These are phyloP conservation scores for Aspergillus felis DNA, from an alignment of 2,329 filamentous ascomycete genomes.

Conservation along the genomic window DNA sequence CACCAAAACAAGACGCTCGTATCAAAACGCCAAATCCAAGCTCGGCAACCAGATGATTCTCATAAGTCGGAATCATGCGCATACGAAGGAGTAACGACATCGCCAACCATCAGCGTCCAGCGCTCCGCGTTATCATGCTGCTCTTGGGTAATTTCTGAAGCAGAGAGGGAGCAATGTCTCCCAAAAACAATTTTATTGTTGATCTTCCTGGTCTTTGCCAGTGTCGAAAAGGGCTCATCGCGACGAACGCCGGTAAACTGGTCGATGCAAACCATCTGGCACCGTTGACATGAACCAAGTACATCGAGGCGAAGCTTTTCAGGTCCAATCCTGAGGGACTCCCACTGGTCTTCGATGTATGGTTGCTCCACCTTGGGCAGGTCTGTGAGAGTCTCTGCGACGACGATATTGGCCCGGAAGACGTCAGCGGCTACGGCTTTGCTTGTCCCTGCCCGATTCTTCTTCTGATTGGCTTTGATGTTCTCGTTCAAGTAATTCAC, in stretches of 20 bases:
- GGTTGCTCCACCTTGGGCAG: constrained; percentile 50
- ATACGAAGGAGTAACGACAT: constrained; percentile 33
- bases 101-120: constrained; percentile 37
- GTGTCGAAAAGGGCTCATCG: constrained; percentile 81
- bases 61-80: constrained; percentile 11
- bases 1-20: too few relatives aligned
- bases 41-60: background rate
- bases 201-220: constrained; percentile 80
- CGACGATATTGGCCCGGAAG: constrained; percentile 84
- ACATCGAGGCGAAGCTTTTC: constrained; percentile 48
- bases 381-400: constrained; percentile 52
- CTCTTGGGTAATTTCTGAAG: constrained; percentile 17
- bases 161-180: constrained; percentile 58
- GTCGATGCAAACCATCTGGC: constrained; percentile 95
- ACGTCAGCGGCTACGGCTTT: constrained; percentile 65
- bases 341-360: constrained; percentile 81
- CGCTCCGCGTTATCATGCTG: constrained; percentile 12
- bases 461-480: constrained; percentile 58
- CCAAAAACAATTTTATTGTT: constrained; percentile 88
- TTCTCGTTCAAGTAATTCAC: constrained; percentile 71
- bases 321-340: constrained; percentile 59
- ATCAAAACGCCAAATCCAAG: background rate
- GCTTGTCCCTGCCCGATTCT: constrained; percentile 32
- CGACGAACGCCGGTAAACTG: constrained; percentile 73
- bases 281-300: constrained; percentile 79